These are phyloP conservation scores for Pichia sp. DNA, from an alignment of 1,139 yeast species.

Conservation along the genomic window DNA sequence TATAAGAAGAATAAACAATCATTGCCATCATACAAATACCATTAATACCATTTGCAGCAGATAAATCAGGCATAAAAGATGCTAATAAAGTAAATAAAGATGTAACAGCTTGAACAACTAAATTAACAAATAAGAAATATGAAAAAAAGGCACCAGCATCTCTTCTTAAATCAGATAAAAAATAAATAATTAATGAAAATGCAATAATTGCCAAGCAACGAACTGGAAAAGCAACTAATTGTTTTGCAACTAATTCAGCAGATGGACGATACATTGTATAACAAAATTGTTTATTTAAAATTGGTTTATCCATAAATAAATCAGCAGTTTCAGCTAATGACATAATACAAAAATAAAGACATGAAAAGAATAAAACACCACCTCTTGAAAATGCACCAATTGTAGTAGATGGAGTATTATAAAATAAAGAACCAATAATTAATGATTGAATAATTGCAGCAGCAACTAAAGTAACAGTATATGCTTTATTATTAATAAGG, in stretches of 20 bases:
- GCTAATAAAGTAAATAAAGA: constrained; percentile 45
- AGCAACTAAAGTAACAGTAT: constrained; percentile 39
- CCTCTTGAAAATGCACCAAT: constrained; percentile 36
- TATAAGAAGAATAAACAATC: constrained; percentile 47
- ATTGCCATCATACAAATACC: constrained; percentile 44
- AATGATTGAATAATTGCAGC: constrained; percentile 43
- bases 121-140: constrained; percentile 37
- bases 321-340: constrained; percentile 39
- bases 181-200: constrained; percentile 36
- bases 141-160: constrained; percentile 39
- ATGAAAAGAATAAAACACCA: constrained; percentile 38
- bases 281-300: constrained; percentile 39
- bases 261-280: constrained; percentile 42
- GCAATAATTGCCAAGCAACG: constrained; percentile 32
- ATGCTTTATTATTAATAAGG: constrained; percentile 43
- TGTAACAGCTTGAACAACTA: constrained; percentile 36
- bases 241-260: constrained; percentile 41
- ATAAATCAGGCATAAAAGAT: constrained; percentile 38
- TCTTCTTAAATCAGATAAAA: constrained; percentile 38
- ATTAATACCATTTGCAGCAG: constrained; percentile 47
- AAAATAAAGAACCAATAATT: constrained; percentile 37
- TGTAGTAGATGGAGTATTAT: constrained; percentile 31
- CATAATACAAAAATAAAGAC: constrained; percentile 39
- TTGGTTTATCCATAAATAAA: constrained; percentile 38
- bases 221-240: constrained; percentile 37